Base-by-base conservation (phyloP, 2,329 filamentous ascomycete species). In the Ilyonectria robusta region DNA sequence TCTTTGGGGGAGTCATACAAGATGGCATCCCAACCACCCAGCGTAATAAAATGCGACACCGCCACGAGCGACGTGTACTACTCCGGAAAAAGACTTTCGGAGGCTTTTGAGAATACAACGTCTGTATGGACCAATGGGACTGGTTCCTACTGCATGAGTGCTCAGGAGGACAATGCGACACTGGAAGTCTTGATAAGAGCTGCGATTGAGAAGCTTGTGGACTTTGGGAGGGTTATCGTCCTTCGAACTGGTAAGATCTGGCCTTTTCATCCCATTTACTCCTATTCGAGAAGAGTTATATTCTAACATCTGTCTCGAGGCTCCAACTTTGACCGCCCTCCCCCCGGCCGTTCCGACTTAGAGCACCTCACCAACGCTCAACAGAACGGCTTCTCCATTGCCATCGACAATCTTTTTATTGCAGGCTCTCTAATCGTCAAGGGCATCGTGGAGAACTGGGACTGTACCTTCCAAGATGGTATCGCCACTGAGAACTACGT, bases 31-130 rank as follows among this genome's bases (percentile, higher is more conserved):
- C 65, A 78, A 19, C 72, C 79, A 0, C 92, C 92, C 0, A 81
- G 82, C 3, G 84, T 94, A 1, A 80, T 91, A 42, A 87, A 86
- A 68, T 93, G 92, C 73, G 92, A 94, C 74, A 85, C 86, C 6
- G 89, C 89, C 0, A 93, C 92, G 1, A 91, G 88, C 47, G 92
- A 94, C 75, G 91, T 93, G 17, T 94, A 93, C 81, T 94, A 87
- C 79, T 88, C 87, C 2, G 92, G 92, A 8, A 82, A 78, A 0
- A 76, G 89, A 21, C 85, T 94, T 3, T 84, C 87, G 10, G 84
- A 88, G 51, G 87, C 88, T 0, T 93, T 94, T 75, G 89, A 89
- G 72, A 89, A 91, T 69, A 91, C 87, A 21, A 91, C 89, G 4
- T 79, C 72, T 0, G 73, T 92, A 0, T 88, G 90, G 81, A 94